Evolutionary conservation across 2,329 filamentous ascomycete genomes (phyloP).

Genomic region (Sporothrix phasma): DNA sequence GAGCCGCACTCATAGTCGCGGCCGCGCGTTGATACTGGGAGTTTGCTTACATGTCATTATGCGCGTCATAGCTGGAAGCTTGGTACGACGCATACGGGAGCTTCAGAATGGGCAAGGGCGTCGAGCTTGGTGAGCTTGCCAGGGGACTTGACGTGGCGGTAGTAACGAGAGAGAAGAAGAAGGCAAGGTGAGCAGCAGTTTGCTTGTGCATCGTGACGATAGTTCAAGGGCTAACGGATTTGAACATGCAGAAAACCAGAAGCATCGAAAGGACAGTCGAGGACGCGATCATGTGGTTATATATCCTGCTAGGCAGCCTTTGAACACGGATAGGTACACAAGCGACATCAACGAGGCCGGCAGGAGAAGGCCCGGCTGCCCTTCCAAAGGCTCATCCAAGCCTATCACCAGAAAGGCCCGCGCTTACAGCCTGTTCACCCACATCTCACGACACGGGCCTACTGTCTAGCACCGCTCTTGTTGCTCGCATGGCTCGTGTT

Average conservation of each 20-base stretch:
- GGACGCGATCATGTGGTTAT: background rate
- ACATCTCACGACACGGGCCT: background rate
- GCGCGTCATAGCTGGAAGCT: conserved; percentile 19
- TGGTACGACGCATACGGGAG: conserved; percentile 23
- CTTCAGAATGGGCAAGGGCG: conserved; percentile 20
- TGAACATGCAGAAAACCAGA: background rate
- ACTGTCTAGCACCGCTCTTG: background rate
- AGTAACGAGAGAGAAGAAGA: background rate
- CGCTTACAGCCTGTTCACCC: background rate
- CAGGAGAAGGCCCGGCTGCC: background rate
- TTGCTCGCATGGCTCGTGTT: too few species aligned
- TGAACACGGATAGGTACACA: too few species aligned
- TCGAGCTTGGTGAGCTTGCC: conserved; percentile 6
- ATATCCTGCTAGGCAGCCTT: too few species aligned
- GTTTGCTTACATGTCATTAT: conserved; percentile 19
- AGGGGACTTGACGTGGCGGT: conserved; percentile 8
- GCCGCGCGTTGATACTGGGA: too few species aligned
- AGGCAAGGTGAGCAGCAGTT: background rate
- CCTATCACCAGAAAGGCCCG: background rate
- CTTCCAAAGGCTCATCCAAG: background rate
- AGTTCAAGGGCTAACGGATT: background rate
- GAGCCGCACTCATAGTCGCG: too few species aligned
- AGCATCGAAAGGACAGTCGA: background rate
- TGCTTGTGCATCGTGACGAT: background rate
- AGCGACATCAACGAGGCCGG: background rate